Percentiles rank a stretch among this genome's conserved stretches.
Evolutionary conservation across 441 rosid species (phyloP).

Genomic region (Gossypium armourianum): DNA sequence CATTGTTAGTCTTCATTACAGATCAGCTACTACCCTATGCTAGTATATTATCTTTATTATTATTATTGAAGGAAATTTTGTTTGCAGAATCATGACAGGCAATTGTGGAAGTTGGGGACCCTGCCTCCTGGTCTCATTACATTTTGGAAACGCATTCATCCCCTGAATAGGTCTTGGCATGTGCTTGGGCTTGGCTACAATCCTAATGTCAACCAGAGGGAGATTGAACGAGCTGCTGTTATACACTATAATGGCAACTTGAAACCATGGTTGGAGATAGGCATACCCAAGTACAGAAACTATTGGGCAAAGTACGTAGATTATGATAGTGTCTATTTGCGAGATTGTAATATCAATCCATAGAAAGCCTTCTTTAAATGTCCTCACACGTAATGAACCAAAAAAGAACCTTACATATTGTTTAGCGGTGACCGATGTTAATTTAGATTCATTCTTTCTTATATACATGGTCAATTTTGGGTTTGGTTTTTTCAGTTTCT

Average conservation of each 20-base stretch:
- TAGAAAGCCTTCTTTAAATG: conserved; percentile 17
- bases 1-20: not conserved
- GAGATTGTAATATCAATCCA: conserved; percentile 83
- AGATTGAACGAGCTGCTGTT: conserved; percentile 68
- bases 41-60: not conserved
- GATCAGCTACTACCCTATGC: not conserved
- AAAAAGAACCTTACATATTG: not conserved
- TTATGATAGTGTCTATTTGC: conserved; percentile 51
- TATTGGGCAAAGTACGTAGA: conserved; percentile 69
- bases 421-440: conserved; percentile 7
- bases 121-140: conserved; percentile 89
- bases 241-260: conserved; percentile 86
- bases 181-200: conserved; percentile 89
- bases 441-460: conserved; percentile 30
- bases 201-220: conserved; percentile 63
- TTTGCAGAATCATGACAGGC: conserved; percentile 69
- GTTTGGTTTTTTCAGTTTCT: not conserved
- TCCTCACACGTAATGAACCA: not conserved
- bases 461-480: conserved; percentile 23
- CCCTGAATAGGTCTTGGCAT: conserved; percentile 69
- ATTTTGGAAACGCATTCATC: conserved; percentile 57
- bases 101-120: conserved; percentile 87
- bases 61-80: conserved; percentile 13
- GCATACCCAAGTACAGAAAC: conserved; percentile 54
- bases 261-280: conserved; percentile 94